A percentile compares a stretch with the other conserved stretches of the same genome.
Evolutionary conservation across 441 rosid genomes (phyloP).

Genomic region (Gossypium davidsonii): DNA sequence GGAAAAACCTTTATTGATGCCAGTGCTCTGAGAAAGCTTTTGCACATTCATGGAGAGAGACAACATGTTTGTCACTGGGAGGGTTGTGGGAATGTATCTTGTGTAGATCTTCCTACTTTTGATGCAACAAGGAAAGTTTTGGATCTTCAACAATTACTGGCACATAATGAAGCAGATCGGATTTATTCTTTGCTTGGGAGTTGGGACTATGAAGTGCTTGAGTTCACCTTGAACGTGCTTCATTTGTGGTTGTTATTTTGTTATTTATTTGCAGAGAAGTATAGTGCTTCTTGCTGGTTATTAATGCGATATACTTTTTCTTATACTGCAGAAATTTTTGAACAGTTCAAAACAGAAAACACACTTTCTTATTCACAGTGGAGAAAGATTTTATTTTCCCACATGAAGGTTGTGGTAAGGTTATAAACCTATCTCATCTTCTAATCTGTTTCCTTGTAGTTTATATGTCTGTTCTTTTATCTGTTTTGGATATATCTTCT

Average conservation of each 20-base stretch:
- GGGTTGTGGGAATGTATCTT: constrained; percentile 76
- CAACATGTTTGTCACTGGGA: constrained; percentile 75
- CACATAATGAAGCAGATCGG: background rate
- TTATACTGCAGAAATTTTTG: constrained; percentile 76
- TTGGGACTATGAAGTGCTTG: background rate
- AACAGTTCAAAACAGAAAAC: constrained; percentile 95
- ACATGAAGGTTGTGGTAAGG: constrained; percentile 98
- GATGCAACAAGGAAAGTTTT: background rate
- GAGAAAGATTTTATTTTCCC: constrained; percentile 82
- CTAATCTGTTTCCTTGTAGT: background rate
- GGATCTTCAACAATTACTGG: background rate
- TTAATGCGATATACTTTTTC: constrained; percentile 1
- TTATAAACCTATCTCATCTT: constrained; percentile 26
- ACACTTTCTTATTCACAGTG: constrained; percentile 86
- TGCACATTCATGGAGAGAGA: constrained; percentile 92
- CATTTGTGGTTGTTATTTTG: background rate
- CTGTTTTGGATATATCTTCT: background rate
- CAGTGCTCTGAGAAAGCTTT: constrained; percentile 86
- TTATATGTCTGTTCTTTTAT: background rate
- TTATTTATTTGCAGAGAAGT: background rate
- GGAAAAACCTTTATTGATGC: constrained; percentile 90
- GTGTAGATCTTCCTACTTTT: background rate
- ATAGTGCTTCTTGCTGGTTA: background rate
- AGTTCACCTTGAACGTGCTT: background rate
- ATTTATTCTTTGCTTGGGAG: background rate